Conservation (phyloP, 106 monocot species). For the Acanthochlamys bracteata region DNA sequence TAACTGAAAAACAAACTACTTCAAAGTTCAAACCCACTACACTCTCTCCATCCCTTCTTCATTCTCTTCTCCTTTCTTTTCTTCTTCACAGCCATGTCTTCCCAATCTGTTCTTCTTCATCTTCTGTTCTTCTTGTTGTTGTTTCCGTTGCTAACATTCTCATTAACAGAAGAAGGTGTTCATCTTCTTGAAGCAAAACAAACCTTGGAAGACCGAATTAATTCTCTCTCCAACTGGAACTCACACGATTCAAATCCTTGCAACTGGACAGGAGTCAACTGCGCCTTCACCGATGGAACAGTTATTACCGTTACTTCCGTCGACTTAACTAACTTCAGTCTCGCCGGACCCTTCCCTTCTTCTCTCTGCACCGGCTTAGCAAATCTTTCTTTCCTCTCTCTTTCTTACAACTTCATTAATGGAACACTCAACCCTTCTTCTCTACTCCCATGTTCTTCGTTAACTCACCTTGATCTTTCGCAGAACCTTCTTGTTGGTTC, state of each 20-base stretch:
- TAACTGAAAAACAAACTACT: no score
- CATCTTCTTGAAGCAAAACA: slow-evolving; percentile 24
- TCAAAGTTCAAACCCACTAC: no score
- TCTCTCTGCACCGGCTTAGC: slow-evolving; percentile 33
- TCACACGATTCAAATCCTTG: slow-evolving; percentile 17
- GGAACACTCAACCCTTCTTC: slow-evolving; percentile 30
- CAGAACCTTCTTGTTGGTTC: slow-evolving; percentile 35
- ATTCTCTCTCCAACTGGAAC: slow-evolving; percentile 39
- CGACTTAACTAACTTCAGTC: slow-evolving; percentile 16
- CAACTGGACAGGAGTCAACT: slow-evolving; percentile 39
- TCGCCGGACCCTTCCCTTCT: slow-evolving; percentile 31
- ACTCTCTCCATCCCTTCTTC: background rate
- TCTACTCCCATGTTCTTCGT: slow-evolving; percentile 27
- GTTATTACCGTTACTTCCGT: slow-evolving; percentile 13
- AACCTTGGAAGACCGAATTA: slow-evolving; percentile 17
- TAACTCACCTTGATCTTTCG: slow-evolving; percentile 56
- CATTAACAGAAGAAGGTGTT: slow-evolving; percentile 18
- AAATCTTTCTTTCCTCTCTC: slow-evolving; percentile 40
- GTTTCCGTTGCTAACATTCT: background rate
- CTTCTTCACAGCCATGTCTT: background rate
- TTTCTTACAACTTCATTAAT: slow-evolving; percentile 43
- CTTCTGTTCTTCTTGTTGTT: slow-evolving; percentile 2
- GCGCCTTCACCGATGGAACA: slow-evolving; percentile 1
- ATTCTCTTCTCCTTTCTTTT: background rate
- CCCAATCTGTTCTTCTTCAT: background rate